Evolutionary conservation across 192 early-diverging fungal species (phyloP), one percentile per base, ranked within the genome.

Genomic region (Coemansia sp.): DNA sequence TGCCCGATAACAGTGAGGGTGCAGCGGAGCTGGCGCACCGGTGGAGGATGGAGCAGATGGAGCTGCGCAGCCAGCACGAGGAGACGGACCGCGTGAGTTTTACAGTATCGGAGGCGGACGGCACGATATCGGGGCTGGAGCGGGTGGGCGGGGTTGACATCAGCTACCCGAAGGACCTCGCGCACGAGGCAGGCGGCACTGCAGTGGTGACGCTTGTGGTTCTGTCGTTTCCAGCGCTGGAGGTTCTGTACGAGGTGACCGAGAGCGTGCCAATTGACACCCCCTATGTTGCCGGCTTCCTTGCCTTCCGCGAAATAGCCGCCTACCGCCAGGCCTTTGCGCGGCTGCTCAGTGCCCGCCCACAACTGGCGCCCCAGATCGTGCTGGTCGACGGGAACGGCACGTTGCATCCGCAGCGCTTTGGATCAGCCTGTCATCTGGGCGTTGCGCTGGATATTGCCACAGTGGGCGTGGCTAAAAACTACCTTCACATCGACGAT

Each of bases 321-420:
- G 87, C 90, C 2, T 77, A 96, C 37, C 61, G 78, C 19, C 61
- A 68, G 9, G 78, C 92, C 49, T 77, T 97, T 40, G 65, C 66
- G 5, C 72, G 69, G 11, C 70, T 97, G n/a, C 81, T 74, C 41
- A 18, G 58, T 13, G 48, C 60, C 3, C 62, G 63, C 0, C 89
- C 91, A 2, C 70, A 88, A 6, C 65, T 92, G 36, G 84, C 79
- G 60, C 91, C 94, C 9, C 93, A 95, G 72, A 77, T 93, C 8
- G 82, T 95, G 13, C 63, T 95, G 7, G 92, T 97, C 0, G 95
- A 95, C 77, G 95, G 94, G 26, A 94, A 95, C 65, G 95, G 95
- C 12, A 73, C 82, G 19, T 73, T 97, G 56, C 96, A 98, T 70
- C 95, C 95, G 18, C 87, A 94, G 12, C 72, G 77, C 41, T 97